Evolutionary conservation across 2,329 filamentous ascomycete genomes (phyloP).

Genomic region (Alternaria rosae): DNA sequence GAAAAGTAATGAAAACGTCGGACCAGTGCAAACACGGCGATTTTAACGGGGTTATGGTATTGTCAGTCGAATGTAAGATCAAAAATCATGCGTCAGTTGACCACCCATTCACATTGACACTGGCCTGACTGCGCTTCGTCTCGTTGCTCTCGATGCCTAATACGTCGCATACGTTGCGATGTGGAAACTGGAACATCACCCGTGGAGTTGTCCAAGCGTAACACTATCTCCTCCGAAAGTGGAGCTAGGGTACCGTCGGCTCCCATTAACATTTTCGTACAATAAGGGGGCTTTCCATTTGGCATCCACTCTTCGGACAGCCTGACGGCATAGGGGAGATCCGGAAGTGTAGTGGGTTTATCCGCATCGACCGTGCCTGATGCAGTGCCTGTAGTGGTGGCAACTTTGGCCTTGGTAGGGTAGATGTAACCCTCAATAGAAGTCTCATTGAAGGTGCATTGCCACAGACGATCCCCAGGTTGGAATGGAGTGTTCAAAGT

Average conservation of each 20-base stretch:
- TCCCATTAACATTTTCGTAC: slow-evolving; percentile 23
- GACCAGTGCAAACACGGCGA: background rate
- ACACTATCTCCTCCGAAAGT: slow-evolving; percentile 2
- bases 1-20: background rate
- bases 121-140: background rate
- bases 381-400: background rate
- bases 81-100: background rate
- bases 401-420: slow-evolving; percentile 3
- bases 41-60: background rate
- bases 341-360: background rate
- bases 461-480: slow-evolving; percentile 31
- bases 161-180: background rate
- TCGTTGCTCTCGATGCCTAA: background rate
- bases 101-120: slow-evolving; percentile 34
- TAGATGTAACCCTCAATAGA: slow-evolving; percentile 36
- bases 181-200: slow-evolving; percentile 3
- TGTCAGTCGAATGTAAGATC: background rate
- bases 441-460: slow-evolving; percentile 39
- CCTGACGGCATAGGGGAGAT: slow-evolving; percentile 34
- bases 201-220: slow-evolving; percentile 11
- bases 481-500: slow-evolving; percentile 13
- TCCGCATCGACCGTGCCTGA: background rate
- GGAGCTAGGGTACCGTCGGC: slow-evolving; percentile 1
- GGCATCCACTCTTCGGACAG: slow-evolving; percentile 31
- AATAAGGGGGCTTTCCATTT: slow-evolving; percentile 28